These are phyloP conservation scores for Neostapfia colusana DNA, from an alignment of 176 grass and related monocot species.

Conservation along the genomic window DNA sequence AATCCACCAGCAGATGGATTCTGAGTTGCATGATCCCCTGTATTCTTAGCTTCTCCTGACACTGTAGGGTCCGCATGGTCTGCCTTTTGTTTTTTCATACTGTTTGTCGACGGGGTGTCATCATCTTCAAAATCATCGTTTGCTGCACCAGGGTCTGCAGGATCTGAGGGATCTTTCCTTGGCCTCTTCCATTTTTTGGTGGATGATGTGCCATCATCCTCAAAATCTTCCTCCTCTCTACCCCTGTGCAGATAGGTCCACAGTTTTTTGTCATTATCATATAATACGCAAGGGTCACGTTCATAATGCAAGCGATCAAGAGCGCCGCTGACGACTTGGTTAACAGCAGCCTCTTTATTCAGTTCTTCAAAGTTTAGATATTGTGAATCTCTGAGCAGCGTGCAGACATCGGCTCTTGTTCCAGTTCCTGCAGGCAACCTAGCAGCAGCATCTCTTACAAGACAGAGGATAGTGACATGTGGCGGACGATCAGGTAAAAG, in stretches of 20 bases:
- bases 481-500: conserved; percentile 89
- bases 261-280: conserved; percentile 95
- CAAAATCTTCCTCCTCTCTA: conserved; percentile 99
- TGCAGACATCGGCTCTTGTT: conserved; percentile 98
- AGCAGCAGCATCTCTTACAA: conserved; percentile 92
- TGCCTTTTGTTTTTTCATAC: conserved; percentile 45
- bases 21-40: conserved; percentile 34
- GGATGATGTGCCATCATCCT: conserved; percentile 96
- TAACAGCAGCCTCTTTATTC: conserved; percentile 71
- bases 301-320: conserved; percentile 97
- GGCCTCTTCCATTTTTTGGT: conserved; percentile 99
- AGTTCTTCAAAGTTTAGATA: conserved; percentile 83
- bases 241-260: conserved; percentile 98
- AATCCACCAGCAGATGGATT: conserved; percentile 38
- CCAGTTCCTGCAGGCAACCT: conserved; percentile 90
- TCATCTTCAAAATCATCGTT: conserved; percentile 58
- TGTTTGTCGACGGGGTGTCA: conserved; percentile 40
- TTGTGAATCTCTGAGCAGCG: conserved; percentile 90
- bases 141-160: conserved; percentile 45
- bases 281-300: conserved; percentile 91
- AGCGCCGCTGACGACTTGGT: conserved; percentile 97
- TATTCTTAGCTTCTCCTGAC: conserved; percentile 53
- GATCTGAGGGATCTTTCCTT: conserved; percentile 78
- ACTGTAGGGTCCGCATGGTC: conserved; percentile 39
- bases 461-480: conserved; percentile 96